Evolutionary conservation across 768 basidiomycete genomes (phyloP).

Genomic region (Nidularia pulvinata): DNA sequence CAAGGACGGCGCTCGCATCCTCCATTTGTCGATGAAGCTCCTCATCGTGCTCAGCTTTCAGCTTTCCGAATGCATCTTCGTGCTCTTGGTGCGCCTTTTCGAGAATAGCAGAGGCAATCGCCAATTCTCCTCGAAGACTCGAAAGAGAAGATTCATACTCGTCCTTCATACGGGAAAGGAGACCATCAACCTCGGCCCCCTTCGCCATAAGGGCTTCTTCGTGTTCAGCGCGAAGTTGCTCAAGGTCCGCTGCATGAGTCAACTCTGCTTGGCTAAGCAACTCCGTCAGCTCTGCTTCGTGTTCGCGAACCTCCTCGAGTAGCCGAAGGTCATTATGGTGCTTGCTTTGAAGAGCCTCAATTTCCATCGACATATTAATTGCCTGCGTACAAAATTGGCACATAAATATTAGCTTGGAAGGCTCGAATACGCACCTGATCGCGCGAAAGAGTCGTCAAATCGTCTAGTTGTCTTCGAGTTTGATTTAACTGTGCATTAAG

Average conservation of each 20-base stretch:
- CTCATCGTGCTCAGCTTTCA: conserved; percentile 52
- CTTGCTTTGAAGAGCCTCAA: conserved; percentile 70
- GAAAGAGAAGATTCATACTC: conserved; percentile 43
- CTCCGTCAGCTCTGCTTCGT: conserved; percentile 53
- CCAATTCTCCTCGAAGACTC: conserved; percentile 41
- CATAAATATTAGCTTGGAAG: too few species aligned
- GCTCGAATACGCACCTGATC: conserved; percentile 63
- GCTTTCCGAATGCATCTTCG: conserved; percentile 56
- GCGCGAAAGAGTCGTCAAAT: conserved; percentile 75
- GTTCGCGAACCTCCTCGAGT: conserved; percentile 56
- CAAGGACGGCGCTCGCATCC: conserved; percentile 52
- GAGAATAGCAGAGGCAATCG: conserved; percentile 36
- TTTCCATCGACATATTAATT: conserved; percentile 85
- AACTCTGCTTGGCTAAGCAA: conserved; percentile 51
- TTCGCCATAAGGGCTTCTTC: conserved; percentile 35
- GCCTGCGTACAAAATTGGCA: conserved; percentile 38
- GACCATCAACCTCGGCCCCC: conserved; percentile 39
- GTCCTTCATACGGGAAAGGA: conserved; percentile 46
- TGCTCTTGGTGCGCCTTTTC: conserved; percentile 56
- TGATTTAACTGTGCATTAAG: conserved; percentile 68
- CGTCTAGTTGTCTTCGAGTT: conserved; percentile 80
- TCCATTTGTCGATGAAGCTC: conserved; percentile 51
- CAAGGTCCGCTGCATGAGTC: conserved; percentile 45
- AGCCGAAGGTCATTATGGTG: conserved; percentile 50
- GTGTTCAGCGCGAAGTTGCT: conserved; percentile 50